A percentile compares a stretch with the other conserved stretches of the same genome.
Conservation (phyloP, 768 basidiomycete species). For the Termitomyces sp. region DNA sequence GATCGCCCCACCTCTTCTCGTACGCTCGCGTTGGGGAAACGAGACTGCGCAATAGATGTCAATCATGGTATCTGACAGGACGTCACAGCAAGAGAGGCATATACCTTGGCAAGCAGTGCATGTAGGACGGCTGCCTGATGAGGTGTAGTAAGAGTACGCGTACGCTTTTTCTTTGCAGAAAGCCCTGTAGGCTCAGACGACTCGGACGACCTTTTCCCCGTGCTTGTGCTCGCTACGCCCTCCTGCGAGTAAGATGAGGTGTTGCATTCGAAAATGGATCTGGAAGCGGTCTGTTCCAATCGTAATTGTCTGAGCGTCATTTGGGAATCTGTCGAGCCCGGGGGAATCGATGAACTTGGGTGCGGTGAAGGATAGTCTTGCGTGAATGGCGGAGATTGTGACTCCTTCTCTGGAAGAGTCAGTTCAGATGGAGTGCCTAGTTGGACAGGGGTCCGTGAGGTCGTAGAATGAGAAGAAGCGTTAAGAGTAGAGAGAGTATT, state of each 20-base stretch:
- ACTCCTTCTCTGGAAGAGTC: slow-evolving; percentile 18
- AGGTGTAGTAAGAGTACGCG: slow-evolving; percentile 79
- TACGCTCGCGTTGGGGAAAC: slow-evolving; percentile 84
- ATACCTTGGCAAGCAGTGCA: slow-evolving; percentile 80
- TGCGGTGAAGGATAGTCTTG: slow-evolving; percentile 24
- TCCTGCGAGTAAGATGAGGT: slow-evolving; percentile 49
- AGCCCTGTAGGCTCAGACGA: slow-evolving; percentile 27
- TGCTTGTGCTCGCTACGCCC: slow-evolving; percentile 57
- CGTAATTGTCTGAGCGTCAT: slow-evolving; percentile 40
- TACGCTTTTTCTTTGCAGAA: slow-evolving; percentile 77
- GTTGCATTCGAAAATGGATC: slow-evolving; percentile 27
- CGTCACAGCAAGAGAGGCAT: neutral
- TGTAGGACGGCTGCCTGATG: slow-evolving; percentile 88
- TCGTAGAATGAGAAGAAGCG: slow-evolving; percentile 28
- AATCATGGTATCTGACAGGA: slow-evolving; percentile 1
- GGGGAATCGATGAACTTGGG: slow-evolving; percentile 6
- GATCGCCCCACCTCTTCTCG: slow-evolving; percentile 83
- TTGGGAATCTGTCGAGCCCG: slow-evolving; percentile 25
- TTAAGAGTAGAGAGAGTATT: slow-evolving; percentile 32
- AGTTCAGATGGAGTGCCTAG: slow-evolving; percentile 25
- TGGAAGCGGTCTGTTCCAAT: slow-evolving; percentile 20
- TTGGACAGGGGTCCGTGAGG: slow-evolving; percentile 39
- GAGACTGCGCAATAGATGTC: slow-evolving; percentile 48
- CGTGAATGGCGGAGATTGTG: slow-evolving; percentile 17
- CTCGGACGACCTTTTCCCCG: slow-evolving; percentile 35